A percentile compares a stretch with the other conserved stretches of the same genome.
Conservation (phyloP, 345 rosid genomes). For the Eucalyptus caleyi region DNA sequence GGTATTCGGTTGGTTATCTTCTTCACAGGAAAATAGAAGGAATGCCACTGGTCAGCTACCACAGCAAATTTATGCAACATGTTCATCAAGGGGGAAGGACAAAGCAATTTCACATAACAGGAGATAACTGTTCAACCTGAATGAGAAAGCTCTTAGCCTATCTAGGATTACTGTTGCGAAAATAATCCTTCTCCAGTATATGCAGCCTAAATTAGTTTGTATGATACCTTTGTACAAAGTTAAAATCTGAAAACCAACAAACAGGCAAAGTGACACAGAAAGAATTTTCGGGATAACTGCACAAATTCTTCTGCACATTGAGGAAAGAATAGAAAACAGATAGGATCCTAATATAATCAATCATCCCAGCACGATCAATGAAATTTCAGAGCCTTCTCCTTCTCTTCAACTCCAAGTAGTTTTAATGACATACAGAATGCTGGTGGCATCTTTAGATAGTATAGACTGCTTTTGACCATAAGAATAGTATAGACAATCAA, state of each 20-base stretch:
- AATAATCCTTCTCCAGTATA: neutral
- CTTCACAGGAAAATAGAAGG: neutral
- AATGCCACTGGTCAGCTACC: neutral
- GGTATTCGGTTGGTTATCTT: neutral
- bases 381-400: neutral
- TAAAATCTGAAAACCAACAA: neutral
- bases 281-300: neutral
- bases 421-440: neutral
- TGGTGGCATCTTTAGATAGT: neutral
- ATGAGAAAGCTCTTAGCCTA: neutral
- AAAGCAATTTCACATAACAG: neutral
- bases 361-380: neutral
- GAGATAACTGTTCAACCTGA: neutral
- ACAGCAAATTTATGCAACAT: neutral
- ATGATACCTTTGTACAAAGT: neutral
- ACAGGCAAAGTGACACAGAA: neutral
- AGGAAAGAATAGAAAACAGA: neutral
- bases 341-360: neutral
- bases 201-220: neutral
- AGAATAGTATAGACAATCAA: neutral
- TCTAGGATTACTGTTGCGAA: neutral
- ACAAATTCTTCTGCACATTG: neutral
- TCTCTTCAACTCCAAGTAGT: neutral
- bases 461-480: neutral
- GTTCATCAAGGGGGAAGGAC: neutral